These are phyloP conservation scores for Cantharellus anzutake DNA, from an alignment of 768 basidiomycete genomes.

Conservation along the genomic window DNA sequence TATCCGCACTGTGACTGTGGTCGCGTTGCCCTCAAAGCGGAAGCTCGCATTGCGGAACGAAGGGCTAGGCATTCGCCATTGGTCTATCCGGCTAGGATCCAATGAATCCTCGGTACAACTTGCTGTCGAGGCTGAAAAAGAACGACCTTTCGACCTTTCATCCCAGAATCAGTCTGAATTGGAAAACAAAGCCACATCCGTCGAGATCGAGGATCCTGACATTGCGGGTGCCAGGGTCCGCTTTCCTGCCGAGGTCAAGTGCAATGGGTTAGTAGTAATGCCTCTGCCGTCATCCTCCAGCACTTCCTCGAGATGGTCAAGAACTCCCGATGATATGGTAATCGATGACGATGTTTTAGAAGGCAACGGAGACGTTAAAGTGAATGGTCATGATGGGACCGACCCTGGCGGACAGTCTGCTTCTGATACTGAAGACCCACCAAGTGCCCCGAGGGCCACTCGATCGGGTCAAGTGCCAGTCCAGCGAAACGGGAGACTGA, in stretches of 20 bases:
- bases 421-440: neutral
- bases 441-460: neutral
- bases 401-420: neutral
- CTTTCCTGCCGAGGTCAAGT: neutral
- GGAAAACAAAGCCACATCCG: neutral
- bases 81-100: neutral
- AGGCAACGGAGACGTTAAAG: too few species aligned
- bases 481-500: neutral
- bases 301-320: neutral
- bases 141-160: neutral
- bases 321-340: too few species aligned
- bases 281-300: neutral
- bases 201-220: neutral
- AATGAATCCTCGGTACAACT: neutral
- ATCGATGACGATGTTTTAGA: too few species aligned
- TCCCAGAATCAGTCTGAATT: neutral
- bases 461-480: neutral
- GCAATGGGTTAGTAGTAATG: neutral
- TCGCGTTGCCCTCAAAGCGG: conserved; percentile 40
- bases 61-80: conserved; percentile 14
- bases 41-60: conserved; percentile 31
- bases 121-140: neutral
- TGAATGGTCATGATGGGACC: neutral
- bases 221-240: neutral
- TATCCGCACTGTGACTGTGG: conserved; percentile 27